phyloP scores from a whole-genome alignment of 805 yeast species.

The Candida stauntonica region DNA sequence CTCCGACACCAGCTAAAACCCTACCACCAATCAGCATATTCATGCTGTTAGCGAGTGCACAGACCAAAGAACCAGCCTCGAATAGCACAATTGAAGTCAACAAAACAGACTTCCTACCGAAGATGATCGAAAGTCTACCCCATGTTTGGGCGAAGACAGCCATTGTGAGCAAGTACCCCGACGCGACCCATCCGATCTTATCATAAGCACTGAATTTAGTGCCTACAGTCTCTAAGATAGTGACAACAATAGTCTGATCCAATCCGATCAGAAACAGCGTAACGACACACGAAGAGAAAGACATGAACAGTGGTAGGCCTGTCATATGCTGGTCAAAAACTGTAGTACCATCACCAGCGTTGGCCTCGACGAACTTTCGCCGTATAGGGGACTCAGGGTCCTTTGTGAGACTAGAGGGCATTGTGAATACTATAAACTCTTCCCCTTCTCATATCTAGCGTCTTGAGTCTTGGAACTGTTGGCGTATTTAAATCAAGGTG shows the following conservation, averaged over 20 bases:
- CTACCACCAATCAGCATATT: slow-evolving; percentile 66
- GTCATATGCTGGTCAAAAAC: slow-evolving; percentile 17
- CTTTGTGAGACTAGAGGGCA: too few species aligned
- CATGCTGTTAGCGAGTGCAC: slow-evolving; percentile 53
- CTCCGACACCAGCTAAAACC: slow-evolving; percentile 69
- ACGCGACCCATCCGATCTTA: slow-evolving; percentile 54
- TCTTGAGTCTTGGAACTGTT: too few species aligned
- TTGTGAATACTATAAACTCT: too few species aligned
- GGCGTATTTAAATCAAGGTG: too few species aligned
- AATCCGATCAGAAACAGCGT: slow-evolving; percentile 28
- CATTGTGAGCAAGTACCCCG: slow-evolving; percentile 52
- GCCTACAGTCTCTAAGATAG: slow-evolving; percentile 47
- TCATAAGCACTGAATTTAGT: slow-evolving; percentile 44
- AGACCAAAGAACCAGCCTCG: slow-evolving; percentile 57
- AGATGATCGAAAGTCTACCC: slow-evolving; percentile 51
- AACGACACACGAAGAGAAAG: slow-evolving; percentile 22
- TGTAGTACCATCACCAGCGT: slow-evolving; percentile 26
- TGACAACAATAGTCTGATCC: slow-evolving; percentile 56
- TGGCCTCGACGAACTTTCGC: slow-evolving; percentile 17
- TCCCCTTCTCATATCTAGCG: too few species aligned
- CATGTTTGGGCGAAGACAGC: slow-evolving; percentile 51
- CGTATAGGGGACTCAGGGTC: not conserved
- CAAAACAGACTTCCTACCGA: slow-evolving; percentile 52
- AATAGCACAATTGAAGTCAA: slow-evolving; percentile 45
- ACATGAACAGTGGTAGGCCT: slow-evolving; percentile 13